A percentile compares a stretch with the other conserved stretches of the same genome.
phyloP scores from a whole-genome alignment of 345 rosid genomes.

The Rhizophora mangle region DNA sequence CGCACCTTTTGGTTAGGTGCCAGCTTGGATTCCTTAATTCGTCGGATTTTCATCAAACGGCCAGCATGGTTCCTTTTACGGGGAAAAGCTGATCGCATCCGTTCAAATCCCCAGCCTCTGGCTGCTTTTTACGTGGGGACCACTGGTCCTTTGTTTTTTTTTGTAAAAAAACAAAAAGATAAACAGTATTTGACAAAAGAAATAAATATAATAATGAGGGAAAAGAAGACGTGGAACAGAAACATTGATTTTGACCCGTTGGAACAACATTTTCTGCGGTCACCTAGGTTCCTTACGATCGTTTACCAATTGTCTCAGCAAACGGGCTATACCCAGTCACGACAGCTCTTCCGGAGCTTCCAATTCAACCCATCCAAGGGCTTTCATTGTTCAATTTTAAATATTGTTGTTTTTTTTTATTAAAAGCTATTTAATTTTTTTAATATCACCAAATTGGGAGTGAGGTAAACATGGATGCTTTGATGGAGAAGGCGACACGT shows the following conservation, averaged over 20 bases:
- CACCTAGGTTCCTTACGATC: slow-evolving; percentile 56
- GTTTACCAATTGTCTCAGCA: slow-evolving; percentile 46
- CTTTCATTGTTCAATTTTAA: too few relatives aligned
- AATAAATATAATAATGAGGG: not conserved
- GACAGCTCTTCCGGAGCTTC: slow-evolving; percentile 42
- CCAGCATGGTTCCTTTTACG: not conserved
- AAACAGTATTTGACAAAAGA: not conserved
- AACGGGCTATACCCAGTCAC: slow-evolving; percentile 66
- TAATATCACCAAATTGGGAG: slow-evolving; percentile 34
- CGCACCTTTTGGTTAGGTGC: slow-evolving; percentile 50
- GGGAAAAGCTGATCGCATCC: slow-evolving; percentile 24
- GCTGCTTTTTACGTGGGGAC: slow-evolving; percentile 34
- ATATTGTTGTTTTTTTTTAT: too few relatives aligned
- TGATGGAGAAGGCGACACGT: slow-evolving; percentile 63
- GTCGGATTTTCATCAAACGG: slow-evolving; percentile 44
- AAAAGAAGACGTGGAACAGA: slow-evolving; percentile 44
- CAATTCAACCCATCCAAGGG: not conserved
- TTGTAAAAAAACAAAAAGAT: not conserved
- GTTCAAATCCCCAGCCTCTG: slow-evolving; percentile 17
- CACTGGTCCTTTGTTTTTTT: slow-evolving; percentile 1
- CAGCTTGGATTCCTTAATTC: slow-evolving; percentile 48
- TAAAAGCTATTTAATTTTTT: not conserved
- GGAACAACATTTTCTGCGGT: slow-evolving; percentile 49
- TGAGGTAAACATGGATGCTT: slow-evolving; percentile 29
- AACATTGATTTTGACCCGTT: slow-evolving; percentile 55